Base-by-base conservation (phyloP, 1,284 basidiomycete genomes). In the Cryptococcus sp. region DNA sequence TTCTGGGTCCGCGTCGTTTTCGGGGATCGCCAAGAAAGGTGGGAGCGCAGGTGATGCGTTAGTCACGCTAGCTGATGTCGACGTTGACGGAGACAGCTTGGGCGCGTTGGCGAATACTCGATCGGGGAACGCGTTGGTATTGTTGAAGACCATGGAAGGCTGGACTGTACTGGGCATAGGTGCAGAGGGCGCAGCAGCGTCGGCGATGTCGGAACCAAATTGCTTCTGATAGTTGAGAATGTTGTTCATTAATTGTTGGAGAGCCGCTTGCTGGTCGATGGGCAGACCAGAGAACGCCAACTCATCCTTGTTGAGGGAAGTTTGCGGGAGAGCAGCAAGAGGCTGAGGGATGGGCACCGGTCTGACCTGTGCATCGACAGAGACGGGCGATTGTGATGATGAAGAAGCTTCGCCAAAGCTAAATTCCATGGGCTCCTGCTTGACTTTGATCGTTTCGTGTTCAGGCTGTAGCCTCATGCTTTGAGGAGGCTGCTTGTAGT, bases 391-490 rank as follows among this genome's bases (percentile, higher is more conserved):
- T 38, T 52, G 52, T 1, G 43, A 49, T 35, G 50, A 41, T 3
- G 40, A 20, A 20, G 53, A 57, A 20, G 48, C 39, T 46, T 53
- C 40, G 52, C 50, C 30, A 45, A 54, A 56, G 20, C 43, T 20
- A 52, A 62, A 64, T 46, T 76, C 74, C 20, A 71, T 35, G 1
- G 72, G 71, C 60, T 77, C 75, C 58, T 70, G 57, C 64, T 77
- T 77, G 61, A 77, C 52, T 39, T 54, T 55, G 50, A 65, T 51
- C 19, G 62, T 35, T 27, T 63, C 64, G 38, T 63, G 52, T 23
- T 49, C 51, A 5, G 16, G 22, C 35, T 22, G 27, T 38, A 35
- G 27, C 39, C 38, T 20, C 20, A 46, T 23, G 16, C 55, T 25
- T 15, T 62, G 40, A 1, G 60, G 50, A 5, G 48, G 54, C 48